Base-by-base conservation (phyloP, 495 filamentous ascomycete species). In the Penicillium mononematosum region DNA sequence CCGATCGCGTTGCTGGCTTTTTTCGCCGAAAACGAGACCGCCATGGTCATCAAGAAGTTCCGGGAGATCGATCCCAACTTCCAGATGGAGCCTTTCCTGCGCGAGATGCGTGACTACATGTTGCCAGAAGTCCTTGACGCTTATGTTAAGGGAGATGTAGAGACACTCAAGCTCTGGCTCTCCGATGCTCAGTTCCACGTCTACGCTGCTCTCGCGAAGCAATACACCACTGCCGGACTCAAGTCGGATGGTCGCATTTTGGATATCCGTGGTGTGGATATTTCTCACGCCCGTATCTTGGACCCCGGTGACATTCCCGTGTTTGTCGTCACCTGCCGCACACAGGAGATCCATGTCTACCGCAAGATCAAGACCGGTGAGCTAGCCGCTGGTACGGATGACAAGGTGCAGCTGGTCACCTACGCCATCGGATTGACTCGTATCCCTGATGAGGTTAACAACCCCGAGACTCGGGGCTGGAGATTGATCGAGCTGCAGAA, bases 271-370 rank as follows among this genome's bases (percentile, higher is more conserved):
- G 84, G 92, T 55, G 94, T 98, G 25, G 94, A 98, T 62, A 88
- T 98, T 57, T 73, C 94, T 16, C 85, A 85, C 42, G 94, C 94
- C 17, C 83, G 92, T 56, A 88, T 98, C 72, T 79, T 98, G 38
- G 95, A 98, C n/a, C 94, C 94, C 7, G 93, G 93, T 56, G 94
- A 97, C 53, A 89, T 98, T 41, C 94, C 94, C 0, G 93, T 98
- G 16, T 98, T 98, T 67, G 95, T 98, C 64, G 85, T 98, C 55
- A 95, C 90, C 43, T 96, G 91, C 73, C 82, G 92, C 36, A 96
- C 94, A n/a, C 94, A 98, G 69, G 94, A 98, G 69, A 91, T 98
- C 8, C 94, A 98, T 69, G 92, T 96, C 16, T 98, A 96, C 77
- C 83, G 87, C 41, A 95, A 98, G 61, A 82, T 85, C 38, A 98